phyloP scores from a whole-genome alignment of 768 basidiomycete species.

The Austroboletus eburneus region DNA sequence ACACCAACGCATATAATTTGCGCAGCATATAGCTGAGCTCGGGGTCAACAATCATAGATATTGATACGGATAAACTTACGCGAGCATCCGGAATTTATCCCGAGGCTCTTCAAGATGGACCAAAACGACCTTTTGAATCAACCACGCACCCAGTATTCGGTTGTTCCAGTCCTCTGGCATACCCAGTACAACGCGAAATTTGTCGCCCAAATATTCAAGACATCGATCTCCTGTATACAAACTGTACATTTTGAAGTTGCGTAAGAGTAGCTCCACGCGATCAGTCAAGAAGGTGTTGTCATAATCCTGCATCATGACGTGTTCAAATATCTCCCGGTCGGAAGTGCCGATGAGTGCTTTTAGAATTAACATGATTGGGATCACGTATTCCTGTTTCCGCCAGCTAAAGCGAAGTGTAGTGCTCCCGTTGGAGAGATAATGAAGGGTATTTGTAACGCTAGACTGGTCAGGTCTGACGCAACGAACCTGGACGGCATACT shows the following conservation, averaged over 20 bases:
- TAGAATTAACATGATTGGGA: slow-evolving; percentile 94
- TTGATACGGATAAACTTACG: slow-evolving; percentile 44
- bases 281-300: slow-evolving; percentile 97
- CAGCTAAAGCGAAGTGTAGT: slow-evolving; percentile 97
- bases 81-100: slow-evolving; percentile 92
- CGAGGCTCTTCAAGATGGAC: slow-evolving; percentile 84
- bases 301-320: slow-evolving; percentile 94
- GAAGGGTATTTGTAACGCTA: slow-evolving; percentile 91
- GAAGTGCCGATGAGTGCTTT: slow-evolving; percentile 89
- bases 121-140: slow-evolving; percentile 81
- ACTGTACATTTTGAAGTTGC: slow-evolving; percentile 92
- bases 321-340: slow-evolving; percentile 96
- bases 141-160: slow-evolving; percentile 71
- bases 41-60: slow-evolving; percentile 6
- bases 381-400: slow-evolving; percentile 97
- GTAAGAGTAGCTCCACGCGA: slow-evolving; percentile 87
- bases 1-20: slow-evolving; percentile 89
- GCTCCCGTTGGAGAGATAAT: slow-evolving; percentile 93
- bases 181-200: slow-evolving; percentile 88
- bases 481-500: slow-evolving; percentile 91
- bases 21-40: slow-evolving; percentile 86
- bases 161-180: slow-evolving; percentile 94
- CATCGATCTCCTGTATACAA: slow-evolving; percentile 88
- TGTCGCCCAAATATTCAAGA: slow-evolving; percentile 92
- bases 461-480: slow-evolving; percentile 93